phyloP scores from a whole-genome alignment of 1,284 basidiomycete species.

The Fomitopsis betulina region DNA sequence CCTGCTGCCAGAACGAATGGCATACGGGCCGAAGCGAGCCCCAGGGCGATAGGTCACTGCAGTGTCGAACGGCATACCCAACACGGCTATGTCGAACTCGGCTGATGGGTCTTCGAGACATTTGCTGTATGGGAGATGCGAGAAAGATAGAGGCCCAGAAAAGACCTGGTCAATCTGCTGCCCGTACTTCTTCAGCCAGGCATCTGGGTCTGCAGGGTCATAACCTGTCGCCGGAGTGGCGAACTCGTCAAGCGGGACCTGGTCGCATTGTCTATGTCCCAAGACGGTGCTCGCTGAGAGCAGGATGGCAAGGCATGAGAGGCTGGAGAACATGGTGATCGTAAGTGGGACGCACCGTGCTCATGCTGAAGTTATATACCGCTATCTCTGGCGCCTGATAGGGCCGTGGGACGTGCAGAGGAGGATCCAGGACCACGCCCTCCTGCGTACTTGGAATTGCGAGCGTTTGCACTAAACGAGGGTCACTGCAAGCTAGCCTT shows the following conservation, averaged over 20 bases:
- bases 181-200: slow-evolving; percentile 69
- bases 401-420: background rate
- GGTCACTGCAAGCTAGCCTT: background rate
- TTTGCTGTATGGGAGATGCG: slow-evolving; percentile 64
- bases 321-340: background rate
- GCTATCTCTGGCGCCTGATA: background rate
- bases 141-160: slow-evolving; percentile 70
- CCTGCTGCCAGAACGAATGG: slow-evolving; percentile 74
- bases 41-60: slow-evolving; percentile 66
- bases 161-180: slow-evolving; percentile 64
- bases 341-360: background rate
- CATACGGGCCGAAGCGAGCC: slow-evolving; percentile 79
- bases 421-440: background rate
- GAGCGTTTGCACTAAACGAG: too few relatives aligned
- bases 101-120: slow-evolving; percentile 58
- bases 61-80: slow-evolving; percentile 83
- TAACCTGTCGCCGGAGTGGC: background rate
- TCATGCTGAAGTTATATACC: background rate
- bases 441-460: background rate
- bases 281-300: background rate
- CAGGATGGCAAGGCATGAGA: background rate
- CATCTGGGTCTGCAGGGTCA: slow-evolving; percentile 16
- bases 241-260: slow-evolving; percentile 9
- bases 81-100: slow-evolving; percentile 67
- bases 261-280: slow-evolving; percentile 5